phyloP scores from a whole-genome alignment of 345 rosid species.

The Brassica carinata region DNA sequence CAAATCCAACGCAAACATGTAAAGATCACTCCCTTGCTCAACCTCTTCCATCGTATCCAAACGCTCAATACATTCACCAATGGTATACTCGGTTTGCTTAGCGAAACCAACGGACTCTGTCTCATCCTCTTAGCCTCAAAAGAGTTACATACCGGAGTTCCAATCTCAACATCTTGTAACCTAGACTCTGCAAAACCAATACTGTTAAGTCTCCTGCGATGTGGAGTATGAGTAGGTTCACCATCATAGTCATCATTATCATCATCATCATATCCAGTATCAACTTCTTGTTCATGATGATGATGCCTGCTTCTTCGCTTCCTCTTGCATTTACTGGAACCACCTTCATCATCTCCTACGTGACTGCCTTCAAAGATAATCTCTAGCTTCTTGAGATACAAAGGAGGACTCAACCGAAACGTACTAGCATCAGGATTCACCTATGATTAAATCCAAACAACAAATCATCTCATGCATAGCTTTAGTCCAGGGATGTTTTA shows the following conservation, averaged over 20 bases:
- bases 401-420: slow-evolving; percentile 45
- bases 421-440: slow-evolving; percentile 50
- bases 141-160: slow-evolving; percentile 8
- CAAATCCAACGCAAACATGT: slow-evolving; percentile 53
- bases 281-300: neutral
- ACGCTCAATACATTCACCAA: slow-evolving; percentile 55
- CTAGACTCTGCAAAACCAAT: slow-evolving; percentile 38
- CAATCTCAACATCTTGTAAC: slow-evolving; percentile 39
- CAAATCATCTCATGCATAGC: neutral
- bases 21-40: slow-evolving; percentile 51
- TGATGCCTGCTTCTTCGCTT: slow-evolving; percentile 5
- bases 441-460: slow-evolving; percentile 28
- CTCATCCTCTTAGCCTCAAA: slow-evolving; percentile 27
- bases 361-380: slow-evolving; percentile 33
- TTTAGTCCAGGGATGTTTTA: too few relatives aligned
- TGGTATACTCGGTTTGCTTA: slow-evolving; percentile 37
- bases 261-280: neutral
- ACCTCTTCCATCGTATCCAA: slow-evolving; percentile 54
- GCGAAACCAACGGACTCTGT: slow-evolving; percentile 24
- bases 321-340: slow-evolving; percentile 20
- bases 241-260: neutral
- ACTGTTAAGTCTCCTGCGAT: slow-evolving; percentile 14
- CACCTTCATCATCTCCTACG: slow-evolving; percentile 32
- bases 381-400: slow-evolving; percentile 43
- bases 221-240: slow-evolving; percentile 26